Conservation (phyloP, 2,329 filamentous ascomycete genomes). For the Colletotrichum nymphaeae region DNA sequence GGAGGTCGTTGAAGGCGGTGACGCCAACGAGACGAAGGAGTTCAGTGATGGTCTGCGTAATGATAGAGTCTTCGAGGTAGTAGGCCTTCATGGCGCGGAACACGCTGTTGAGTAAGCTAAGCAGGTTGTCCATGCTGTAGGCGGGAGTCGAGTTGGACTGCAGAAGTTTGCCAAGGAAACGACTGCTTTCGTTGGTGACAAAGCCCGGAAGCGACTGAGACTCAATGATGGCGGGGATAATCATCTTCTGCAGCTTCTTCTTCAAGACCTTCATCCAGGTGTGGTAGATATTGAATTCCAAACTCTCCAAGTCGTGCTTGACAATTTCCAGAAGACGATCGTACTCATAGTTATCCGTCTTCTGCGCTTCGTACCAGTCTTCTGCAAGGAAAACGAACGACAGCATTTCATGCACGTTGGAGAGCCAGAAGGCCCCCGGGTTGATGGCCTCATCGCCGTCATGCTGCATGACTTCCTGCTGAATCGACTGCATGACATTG, state of each 20-base stretch:
- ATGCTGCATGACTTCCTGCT: constrained; percentile 99
- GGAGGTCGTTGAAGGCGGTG: constrained; percentile 96
- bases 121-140: constrained; percentile 99
- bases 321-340: constrained; percentile 97
- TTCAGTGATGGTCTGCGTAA: constrained; percentile 95
- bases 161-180: constrained; percentile 96
- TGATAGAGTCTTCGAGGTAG: constrained; percentile 95
- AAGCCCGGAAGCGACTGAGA: constrained; percentile 98
- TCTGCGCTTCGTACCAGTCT: constrained; percentile 99
- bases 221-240: constrained; percentile 98
- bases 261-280: constrained; percentile 99
- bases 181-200: constrained; percentile 97
- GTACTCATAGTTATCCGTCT: constrained; percentile 99
- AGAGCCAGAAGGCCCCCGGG: constrained; percentile 97
- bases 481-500: constrained; percentile 99
- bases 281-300: constrained; percentile 99
- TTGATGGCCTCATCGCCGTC: constrained; percentile 98
- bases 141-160: constrained; percentile 90
- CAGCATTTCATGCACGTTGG: constrained; percentile 99
- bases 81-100: constrained; percentile 99
- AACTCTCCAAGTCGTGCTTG: constrained; percentile 97
- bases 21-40: constrained; percentile 93
- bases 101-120: constrained; percentile 95
- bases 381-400: constrained; percentile 99
- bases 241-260: constrained; percentile 99